phyloP scores from a whole-genome alignment of 371 early-diverging fungal species.

The Mucor plumbeus region DNA sequence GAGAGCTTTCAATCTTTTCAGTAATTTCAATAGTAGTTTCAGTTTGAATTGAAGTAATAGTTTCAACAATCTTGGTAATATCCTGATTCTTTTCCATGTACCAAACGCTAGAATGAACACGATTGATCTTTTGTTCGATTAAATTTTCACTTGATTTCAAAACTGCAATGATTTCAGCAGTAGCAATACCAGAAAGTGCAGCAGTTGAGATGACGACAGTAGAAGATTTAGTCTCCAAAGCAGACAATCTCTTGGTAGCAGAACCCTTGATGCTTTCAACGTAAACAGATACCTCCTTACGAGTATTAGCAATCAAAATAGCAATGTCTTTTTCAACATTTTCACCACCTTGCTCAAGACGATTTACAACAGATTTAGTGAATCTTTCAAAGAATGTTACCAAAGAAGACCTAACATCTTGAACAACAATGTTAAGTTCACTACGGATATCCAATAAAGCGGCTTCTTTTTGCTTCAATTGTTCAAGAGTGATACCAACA shows the following conservation, averaged over 20 bases:
- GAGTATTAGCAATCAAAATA: slow-evolving; percentile 26
- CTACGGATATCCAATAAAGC: slow-evolving; percentile 33
- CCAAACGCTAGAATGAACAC: slow-evolving; percentile 31
- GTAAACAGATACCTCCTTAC: slow-evolving; percentile 24
- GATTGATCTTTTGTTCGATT: slow-evolving; percentile 28
- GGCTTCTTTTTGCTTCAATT: slow-evolving; percentile 32
- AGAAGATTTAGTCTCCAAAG: slow-evolving; percentile 35
- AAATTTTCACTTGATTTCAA: slow-evolving; percentile 27
- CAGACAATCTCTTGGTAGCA: slow-evolving; percentile 33
- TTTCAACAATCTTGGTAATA: slow-evolving; percentile 21
- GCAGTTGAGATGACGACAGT: slow-evolving; percentile 26
- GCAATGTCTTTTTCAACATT: slow-evolving; percentile 34
- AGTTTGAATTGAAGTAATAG: slow-evolving; percentile 19
- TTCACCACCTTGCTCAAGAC: slow-evolving; percentile 32
- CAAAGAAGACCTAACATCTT: slow-evolving; percentile 28
- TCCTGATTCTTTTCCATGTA: slow-evolving; percentile 28
- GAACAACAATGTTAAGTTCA: slow-evolving; percentile 25
- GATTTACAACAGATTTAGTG: slow-evolving; percentile 21
- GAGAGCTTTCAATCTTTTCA: slow-evolving; percentile 28
- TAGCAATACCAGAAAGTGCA: slow-evolving; percentile 33
- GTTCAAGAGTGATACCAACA: slow-evolving; percentile 31
- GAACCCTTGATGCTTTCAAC: slow-evolving; percentile 24
- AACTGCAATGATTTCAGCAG: slow-evolving; percentile 27
- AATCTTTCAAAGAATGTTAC: slow-evolving; percentile 32
- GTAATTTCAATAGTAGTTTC: slow-evolving; percentile 31